A percentile compares a stretch with the other conserved stretches of the same genome.
These are phyloP conservation scores for Claviceps africana DNA, from an alignment of 2,329 filamentous ascomycete genomes.

Conservation along the genomic window DNA sequence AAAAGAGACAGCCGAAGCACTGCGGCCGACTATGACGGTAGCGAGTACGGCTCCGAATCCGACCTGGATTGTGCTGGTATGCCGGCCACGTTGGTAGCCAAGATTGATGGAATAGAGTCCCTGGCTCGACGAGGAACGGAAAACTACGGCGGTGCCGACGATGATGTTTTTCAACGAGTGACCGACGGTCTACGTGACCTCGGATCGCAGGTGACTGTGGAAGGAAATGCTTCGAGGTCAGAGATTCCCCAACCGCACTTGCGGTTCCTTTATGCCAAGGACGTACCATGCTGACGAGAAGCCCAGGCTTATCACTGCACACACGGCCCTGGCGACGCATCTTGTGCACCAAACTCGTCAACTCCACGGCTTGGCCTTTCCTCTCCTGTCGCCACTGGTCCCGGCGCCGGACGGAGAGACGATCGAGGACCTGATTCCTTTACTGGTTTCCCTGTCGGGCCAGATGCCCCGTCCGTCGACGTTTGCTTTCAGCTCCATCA, in stretches of 20 bases:
- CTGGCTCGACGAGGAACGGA: slow-evolving; percentile 53
- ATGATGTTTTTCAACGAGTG: slow-evolving; percentile 54
- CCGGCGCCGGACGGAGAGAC: slow-evolving; percentile 47
- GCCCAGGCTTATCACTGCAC: slow-evolving; percentile 58
- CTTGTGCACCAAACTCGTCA: slow-evolving; percentile 62
- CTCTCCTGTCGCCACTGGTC: slow-evolving; percentile 54
- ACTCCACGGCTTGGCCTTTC: slow-evolving; percentile 59
- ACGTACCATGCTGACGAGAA: not conserved
- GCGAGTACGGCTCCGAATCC: slow-evolving; percentile 59
- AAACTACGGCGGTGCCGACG: slow-evolving; percentile 48
- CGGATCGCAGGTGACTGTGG: slow-evolving; percentile 58
- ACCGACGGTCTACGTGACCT: slow-evolving; percentile 57
- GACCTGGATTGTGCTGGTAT: slow-evolving; percentile 58
- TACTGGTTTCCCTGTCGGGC: slow-evolving; percentile 50
- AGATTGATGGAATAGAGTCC: slow-evolving; percentile 60
- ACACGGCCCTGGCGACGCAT: slow-evolving; percentile 61
- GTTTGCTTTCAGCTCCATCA: slow-evolving; percentile 49
- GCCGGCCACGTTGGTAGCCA: slow-evolving; percentile 49
- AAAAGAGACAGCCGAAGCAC: slow-evolving; percentile 35
- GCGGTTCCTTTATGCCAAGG: not conserved
- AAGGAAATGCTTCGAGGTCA: slow-evolving; percentile 58
- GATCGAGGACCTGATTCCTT: slow-evolving; percentile 54
- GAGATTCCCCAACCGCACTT: slow-evolving; percentile 6
- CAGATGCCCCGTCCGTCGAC: slow-evolving; percentile 53
- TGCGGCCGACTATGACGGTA: slow-evolving; percentile 53